Base-by-base conservation (phyloP, 306 rosid genomes). In the Senna siamea region DNA sequence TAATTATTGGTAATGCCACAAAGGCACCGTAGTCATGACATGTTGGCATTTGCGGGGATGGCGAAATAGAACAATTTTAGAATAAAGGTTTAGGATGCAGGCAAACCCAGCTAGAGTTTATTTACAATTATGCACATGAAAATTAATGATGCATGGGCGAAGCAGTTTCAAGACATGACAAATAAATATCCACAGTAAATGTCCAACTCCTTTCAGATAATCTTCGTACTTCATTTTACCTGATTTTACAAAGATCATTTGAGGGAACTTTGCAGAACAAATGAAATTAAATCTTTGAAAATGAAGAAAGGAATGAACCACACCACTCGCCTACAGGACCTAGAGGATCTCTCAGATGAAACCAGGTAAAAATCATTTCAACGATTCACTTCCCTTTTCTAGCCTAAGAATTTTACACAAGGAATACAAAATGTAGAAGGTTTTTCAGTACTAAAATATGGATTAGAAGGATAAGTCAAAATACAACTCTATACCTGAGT, bases 391-490 rank as follows among this genome's bases (percentile, higher is more conserved):
- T 48, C 57, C 50, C 62, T 63, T 48, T 62, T 60, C 76, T 50
- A 66, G 59, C 73, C 79, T 57, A 74, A 56, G 54, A 78, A 51
- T 58, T 55, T 79, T 75, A 70, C 69, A 79, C 79, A 52, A 51
- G 37, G 38, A 65, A 65, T 20, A 7, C 70, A 19, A 57, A 50
- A 10, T 59, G 47, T 14, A 34, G 30, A 26, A 41, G 66, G 12
- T 54, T 50, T 63, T 56, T 35, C 57, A 72, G 48, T 46, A 30
- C 57, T 68, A 72, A 62, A 54, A 52, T 74, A 69, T 51, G 65
- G 75, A 69, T 73, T 72, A 64, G 61, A 59, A 72, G 40, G 62
- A 6, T n/a, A 61, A 37, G 51, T 28, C 40, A 54, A 75, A 64
- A 48, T 35, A 52, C 59, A 74, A 35, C 79, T 73, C 65, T 68